Percentiles rank a stretch among this genome's conserved stretches.
These are phyloP conservation scores for Withania somnifera DNA, from an alignment of 305 asterid genomes.

Conservation along the genomic window DNA sequence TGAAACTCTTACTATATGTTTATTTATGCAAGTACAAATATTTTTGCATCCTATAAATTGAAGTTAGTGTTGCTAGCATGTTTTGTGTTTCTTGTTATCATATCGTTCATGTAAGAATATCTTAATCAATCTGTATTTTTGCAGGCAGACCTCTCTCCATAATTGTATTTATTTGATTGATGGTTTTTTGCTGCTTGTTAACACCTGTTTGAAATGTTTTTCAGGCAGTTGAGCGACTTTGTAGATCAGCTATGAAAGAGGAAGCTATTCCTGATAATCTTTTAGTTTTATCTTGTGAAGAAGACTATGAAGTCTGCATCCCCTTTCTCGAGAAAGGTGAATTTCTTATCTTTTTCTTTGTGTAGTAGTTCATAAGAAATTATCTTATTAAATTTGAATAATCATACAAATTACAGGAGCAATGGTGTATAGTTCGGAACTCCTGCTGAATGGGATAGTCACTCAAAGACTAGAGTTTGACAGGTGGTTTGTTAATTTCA, in stretches of 20 bases:
- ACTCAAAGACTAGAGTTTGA: slow-evolving; percentile 78
- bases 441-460: slow-evolving; percentile 86
- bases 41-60: neutral
- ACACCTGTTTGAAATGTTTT: slow-evolving; percentile 6
- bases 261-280: slow-evolving; percentile 54
- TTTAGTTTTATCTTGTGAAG: slow-evolving; percentile 83
- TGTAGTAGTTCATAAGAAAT: neutral
- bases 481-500: slow-evolving; percentile 38
- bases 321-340: slow-evolving; percentile 90
- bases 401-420: slow-evolving; percentile 44
- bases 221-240: slow-evolving; percentile 80
- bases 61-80: neutral
- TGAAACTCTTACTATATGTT: neutral
- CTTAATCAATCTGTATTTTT: neutral
- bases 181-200: neutral
- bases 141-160: neutral
- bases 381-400: neutral
- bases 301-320: slow-evolving; percentile 62
- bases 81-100: neutral
- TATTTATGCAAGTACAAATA: neutral
- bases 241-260: slow-evolving; percentile 54
- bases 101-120: neutral
- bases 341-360: neutral
- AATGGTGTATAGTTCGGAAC: slow-evolving; percentile 72
- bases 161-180: neutral